Evolutionary conservation across 805 yeast genomes (phyloP).

Genomic region (Candida argentea): DNA sequence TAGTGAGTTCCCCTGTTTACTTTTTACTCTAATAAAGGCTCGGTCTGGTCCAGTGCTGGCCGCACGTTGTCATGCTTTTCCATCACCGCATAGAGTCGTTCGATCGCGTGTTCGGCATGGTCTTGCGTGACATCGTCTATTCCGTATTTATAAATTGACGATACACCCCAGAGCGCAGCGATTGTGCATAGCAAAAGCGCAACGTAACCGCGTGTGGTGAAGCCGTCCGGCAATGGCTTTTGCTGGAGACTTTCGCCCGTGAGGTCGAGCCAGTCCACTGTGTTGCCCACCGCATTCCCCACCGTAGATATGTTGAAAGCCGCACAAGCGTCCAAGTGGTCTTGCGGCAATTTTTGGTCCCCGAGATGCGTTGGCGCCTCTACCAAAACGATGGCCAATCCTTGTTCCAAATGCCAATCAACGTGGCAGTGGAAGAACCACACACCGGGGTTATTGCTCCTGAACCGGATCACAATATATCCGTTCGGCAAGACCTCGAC

Average conservation of each 20-base stretch:
- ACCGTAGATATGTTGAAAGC: conserved; percentile 32
- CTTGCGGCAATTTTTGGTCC: conserved; percentile 27
- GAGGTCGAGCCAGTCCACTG: conserved; percentile 47
- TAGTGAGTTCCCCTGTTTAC: background rate
- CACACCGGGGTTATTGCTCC: conserved; percentile 83
- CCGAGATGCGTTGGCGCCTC: conserved; percentile 58
- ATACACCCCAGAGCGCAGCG: conserved; percentile 51
- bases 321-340: conserved; percentile 42
- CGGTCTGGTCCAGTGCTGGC: conserved; percentile 4
- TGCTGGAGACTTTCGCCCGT: conserved; percentile 53
- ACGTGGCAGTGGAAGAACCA: conserved; percentile 94
- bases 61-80: conserved; percentile 11
- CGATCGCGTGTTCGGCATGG: conserved; percentile 34
- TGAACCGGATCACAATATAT: conserved; percentile 58
- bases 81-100: conserved; percentile 21
- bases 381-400: conserved; percentile 59
- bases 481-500: conserved; percentile 60
- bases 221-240: conserved; percentile 57
- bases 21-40: background rate
- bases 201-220: conserved; percentile 59
- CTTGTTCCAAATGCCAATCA: conserved; percentile 80
- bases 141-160: conserved; percentile 53
- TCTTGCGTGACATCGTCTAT: conserved; percentile 49
- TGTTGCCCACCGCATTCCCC: conserved; percentile 64
- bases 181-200: conserved; percentile 47